phyloP scores from a whole-genome alignment of 2,329 filamentous ascomycete species.

The Cordyceps pruinosa region DNA sequence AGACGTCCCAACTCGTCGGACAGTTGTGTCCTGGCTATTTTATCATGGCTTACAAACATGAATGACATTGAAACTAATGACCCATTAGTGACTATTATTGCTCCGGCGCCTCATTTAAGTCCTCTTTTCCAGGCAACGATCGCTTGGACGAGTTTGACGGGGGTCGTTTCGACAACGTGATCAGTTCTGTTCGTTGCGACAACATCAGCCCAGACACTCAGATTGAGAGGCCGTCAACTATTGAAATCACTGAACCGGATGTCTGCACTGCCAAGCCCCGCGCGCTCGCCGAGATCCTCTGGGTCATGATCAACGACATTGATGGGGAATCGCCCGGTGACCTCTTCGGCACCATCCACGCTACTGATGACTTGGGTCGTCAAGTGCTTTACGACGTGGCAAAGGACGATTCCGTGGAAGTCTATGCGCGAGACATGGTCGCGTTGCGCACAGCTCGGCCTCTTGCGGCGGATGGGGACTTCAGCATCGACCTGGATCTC shows the following conservation, averaged over 20 bases:
- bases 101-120: neutral
- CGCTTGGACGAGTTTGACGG: neutral
- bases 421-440: neutral
- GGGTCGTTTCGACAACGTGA: neutral
- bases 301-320: slow-evolving; percentile 6
- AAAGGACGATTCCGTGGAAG: neutral
- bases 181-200: neutral
- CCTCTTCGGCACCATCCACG: slow-evolving; percentile 6
- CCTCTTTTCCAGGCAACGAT: neutral
- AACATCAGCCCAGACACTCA: neutral
- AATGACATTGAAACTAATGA: neutral
- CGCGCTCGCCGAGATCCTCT: slow-evolving; percentile 7
- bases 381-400: neutral
- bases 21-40: neutral
- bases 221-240: neutral
- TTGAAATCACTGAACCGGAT: neutral
- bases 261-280: neutral
- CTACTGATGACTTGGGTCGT: neutral
- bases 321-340: slow-evolving; percentile 10
- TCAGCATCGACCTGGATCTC: neutral
- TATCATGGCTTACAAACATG: neutral
- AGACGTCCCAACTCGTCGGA: neutral
- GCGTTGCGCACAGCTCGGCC: neutral
- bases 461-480: neutral
- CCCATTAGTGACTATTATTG: neutral